Evolutionary conservation across 1,284 basidiomycete genomes (phyloP).

Genomic region (Chiua sp.): DNA sequence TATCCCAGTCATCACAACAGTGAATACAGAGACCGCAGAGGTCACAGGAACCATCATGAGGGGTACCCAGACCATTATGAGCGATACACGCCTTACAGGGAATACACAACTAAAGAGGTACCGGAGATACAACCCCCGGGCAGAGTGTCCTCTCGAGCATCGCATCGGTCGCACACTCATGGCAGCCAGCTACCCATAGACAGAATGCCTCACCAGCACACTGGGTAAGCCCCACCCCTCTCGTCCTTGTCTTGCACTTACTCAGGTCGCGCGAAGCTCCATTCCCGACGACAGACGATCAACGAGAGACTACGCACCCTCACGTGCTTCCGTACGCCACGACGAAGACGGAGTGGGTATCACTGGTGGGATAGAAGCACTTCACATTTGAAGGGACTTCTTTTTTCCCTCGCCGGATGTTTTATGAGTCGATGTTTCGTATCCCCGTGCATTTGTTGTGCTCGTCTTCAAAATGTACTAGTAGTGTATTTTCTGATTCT

Average conservation of each 20-base stretch:
- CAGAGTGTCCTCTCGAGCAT: conserved; percentile 33
- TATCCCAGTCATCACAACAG: too few species aligned
- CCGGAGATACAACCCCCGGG: conserved; percentile 25
- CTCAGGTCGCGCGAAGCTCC: conserved; percentile 22
- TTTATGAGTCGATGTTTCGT: too few species aligned
- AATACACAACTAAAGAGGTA: conserved; percentile 21
- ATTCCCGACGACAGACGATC: conserved; percentile 34
- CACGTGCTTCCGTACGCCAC: conserved; percentile 20
- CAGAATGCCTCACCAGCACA: conserved; percentile 19
- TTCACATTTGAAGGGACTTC: conserved; percentile 25
- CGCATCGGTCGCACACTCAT: conserved; percentile 35
- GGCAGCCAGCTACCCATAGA: conserved; percentile 23
- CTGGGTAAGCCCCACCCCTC: conserved; percentile 23
- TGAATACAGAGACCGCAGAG: too few species aligned
- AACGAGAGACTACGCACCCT: conserved; percentile 25
- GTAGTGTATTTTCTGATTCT: too few species aligned
- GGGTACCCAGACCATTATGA: conserved; percentile 2
- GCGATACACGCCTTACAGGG: conserved; percentile 27
- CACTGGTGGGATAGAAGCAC: conserved; percentile 25
- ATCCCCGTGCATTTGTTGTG: conserved; percentile 2
- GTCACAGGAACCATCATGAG: not conserved
- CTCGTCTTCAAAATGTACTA: conserved; percentile 1
- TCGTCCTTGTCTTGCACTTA: not conserved
- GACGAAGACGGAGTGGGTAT: conserved; percentile 29
- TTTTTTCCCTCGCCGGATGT: not conserved